Conservation (phyloP, 2,329 filamentous ascomycete genomes). For the Monosporascus sp. region DNA sequence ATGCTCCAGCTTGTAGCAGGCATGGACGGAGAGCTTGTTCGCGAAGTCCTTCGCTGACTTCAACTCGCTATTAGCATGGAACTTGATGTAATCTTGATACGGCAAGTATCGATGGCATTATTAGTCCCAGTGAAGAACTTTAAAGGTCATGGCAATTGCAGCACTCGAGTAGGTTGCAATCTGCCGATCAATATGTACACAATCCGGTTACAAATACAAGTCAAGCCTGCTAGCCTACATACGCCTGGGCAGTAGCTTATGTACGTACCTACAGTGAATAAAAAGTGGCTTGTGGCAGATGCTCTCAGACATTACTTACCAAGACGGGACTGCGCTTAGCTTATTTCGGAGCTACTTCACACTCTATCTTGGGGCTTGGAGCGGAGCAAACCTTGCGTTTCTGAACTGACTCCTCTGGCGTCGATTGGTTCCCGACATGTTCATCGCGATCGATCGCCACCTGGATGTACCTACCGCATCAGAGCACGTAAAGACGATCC, state of each 20-base stretch:
- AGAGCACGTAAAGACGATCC: conserved; percentile 14
- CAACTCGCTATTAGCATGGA: too few relatives aligned
- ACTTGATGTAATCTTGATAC: background rate
- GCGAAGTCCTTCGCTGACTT: too few relatives aligned
- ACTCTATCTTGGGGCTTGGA: conserved; percentile 10
- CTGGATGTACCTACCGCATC: conserved; percentile 17
- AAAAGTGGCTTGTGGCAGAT: background rate
- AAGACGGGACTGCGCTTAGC: background rate
- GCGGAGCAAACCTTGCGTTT: conserved; percentile 4
- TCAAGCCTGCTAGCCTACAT: too few relatives aligned
- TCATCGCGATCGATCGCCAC: conserved; percentile 23
- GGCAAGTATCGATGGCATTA: background rate
- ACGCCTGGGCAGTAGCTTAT: too few relatives aligned
- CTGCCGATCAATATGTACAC: background rate
- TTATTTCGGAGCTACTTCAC: conserved; percentile 7
- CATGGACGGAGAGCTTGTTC: too few relatives aligned
- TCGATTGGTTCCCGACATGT: conserved; percentile 12
- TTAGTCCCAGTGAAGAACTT: too few relatives aligned
- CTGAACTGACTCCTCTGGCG: background rate
- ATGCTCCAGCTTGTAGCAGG: too few relatives aligned
- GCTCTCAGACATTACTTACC: background rate
- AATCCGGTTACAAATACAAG: too few relatives aligned
- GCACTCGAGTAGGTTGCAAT: background rate
- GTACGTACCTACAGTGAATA: too few relatives aligned
- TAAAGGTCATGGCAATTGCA: too few relatives aligned